Conservation (phyloP, 176 grass and related monocot species). For the Eleusine indica region DNA sequence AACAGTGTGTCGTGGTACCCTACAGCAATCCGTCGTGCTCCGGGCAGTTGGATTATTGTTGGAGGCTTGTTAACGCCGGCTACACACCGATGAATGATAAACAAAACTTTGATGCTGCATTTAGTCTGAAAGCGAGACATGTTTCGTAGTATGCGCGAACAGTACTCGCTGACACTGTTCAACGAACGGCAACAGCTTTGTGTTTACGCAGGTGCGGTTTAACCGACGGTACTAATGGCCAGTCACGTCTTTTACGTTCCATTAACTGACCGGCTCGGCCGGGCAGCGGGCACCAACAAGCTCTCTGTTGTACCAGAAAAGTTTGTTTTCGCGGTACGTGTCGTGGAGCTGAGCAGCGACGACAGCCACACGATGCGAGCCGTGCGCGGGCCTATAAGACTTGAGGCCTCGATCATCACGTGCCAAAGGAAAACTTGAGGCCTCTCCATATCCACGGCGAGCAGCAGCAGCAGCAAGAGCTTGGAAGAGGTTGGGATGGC, state of each 20-base stretch:
- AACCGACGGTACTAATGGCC: background rate
- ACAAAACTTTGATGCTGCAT: background rate
- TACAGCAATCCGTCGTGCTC: background rate
- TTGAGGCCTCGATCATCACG: background rate
- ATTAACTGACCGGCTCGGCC: background rate
- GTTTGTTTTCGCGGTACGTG: background rate
- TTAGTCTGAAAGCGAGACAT: background rate
- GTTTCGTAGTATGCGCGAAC: background rate
- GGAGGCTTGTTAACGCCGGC: background rate
- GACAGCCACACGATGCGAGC: background rate
- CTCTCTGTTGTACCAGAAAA: background rate
- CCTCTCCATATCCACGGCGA: background rate
- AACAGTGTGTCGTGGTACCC: background rate
- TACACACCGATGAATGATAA: background rate
- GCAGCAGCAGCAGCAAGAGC: background rate
- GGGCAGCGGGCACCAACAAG: background rate
- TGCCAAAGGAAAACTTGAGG: background rate
- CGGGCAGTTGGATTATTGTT: slow-evolving; percentile 3
- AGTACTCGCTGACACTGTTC: background rate
- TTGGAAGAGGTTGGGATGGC: background rate
- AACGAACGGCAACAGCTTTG: too few relatives aligned
- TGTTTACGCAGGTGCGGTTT: background rate
- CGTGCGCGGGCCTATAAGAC: background rate
- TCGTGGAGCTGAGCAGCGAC: background rate
- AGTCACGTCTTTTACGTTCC: background rate